A percentile compares a stretch with the other conserved stretches of the same genome.
phyloP scores from a whole-genome alignment of 805 yeast genomes.

The Metschnikowia lochheadii region DNA sequence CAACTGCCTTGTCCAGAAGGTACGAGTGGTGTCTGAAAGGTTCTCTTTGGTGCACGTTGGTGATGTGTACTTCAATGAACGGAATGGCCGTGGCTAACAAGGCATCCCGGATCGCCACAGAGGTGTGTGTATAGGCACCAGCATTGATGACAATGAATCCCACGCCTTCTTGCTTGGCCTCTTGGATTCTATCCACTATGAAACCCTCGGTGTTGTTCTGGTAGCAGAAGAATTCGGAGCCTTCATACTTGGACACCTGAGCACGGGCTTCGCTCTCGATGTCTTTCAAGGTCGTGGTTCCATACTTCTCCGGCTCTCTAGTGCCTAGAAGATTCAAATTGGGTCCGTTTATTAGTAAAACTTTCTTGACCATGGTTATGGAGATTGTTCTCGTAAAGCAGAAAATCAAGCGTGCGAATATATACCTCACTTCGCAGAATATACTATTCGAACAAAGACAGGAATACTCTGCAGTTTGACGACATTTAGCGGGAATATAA shows the following conservation, averaged over 20 bases:
- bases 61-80: slow-evolving; percentile 47
- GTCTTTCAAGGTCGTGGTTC: slow-evolving; percentile 42
- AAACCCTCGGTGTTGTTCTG: slow-evolving; percentile 47
- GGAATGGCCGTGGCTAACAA: slow-evolving; percentile 46
- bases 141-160: slow-evolving; percentile 48
- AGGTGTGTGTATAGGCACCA: slow-evolving; percentile 51
- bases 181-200: slow-evolving; percentile 44
- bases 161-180: slow-evolving; percentile 40
- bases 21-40: slow-evolving; percentile 48
- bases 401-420: neutral
- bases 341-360: slow-evolving; percentile 48
- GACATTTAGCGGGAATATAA: too few species aligned
- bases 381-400: neutral
- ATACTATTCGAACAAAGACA: neutral
- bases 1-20: slow-evolving; percentile 47
- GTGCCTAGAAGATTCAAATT: slow-evolving; percentile 46
- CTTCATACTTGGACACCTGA: slow-evolving; percentile 28
- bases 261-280: slow-evolving; percentile 39
- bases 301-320: slow-evolving; percentile 45
- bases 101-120: slow-evolving; percentile 49
- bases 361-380: slow-evolving; percentile 33
- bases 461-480: neutral
- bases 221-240: slow-evolving; percentile 29
- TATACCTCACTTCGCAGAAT: neutral
- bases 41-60: slow-evolving; percentile 50